A percentile compares a stretch with the other conserved stretches of the same genome.
Evolutionary conservation across 208 protist genomes (phyloP).

Genomic region (Acanthamoeba royreba): DNA sequence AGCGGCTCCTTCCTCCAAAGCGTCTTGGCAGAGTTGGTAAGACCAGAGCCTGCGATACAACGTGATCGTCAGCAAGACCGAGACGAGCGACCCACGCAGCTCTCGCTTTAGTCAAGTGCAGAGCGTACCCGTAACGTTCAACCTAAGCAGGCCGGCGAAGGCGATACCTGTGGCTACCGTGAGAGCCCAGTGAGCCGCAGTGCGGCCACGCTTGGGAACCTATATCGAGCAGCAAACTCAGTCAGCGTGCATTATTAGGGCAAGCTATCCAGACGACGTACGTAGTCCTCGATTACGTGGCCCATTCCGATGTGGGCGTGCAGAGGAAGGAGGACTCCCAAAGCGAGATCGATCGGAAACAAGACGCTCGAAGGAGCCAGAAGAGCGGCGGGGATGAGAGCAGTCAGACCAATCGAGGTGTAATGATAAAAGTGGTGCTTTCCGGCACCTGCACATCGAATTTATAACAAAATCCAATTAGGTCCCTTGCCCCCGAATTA

Average conservation of each 20-base stretch:
- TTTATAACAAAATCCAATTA: not conserved
- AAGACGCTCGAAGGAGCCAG: not conserved
- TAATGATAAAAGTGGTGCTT: not conserved
- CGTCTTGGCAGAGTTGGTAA: not conserved
- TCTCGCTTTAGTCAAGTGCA: too few species aligned
- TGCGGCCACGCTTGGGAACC: not conserved
- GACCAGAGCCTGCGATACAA: not conserved
- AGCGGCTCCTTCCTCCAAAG: not conserved
- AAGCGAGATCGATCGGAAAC: not conserved
- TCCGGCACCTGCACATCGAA: not conserved
- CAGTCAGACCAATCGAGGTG: not conserved
- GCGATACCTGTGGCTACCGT: not conserved
- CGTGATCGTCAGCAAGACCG: too few species aligned
- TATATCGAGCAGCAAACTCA: too few species aligned
- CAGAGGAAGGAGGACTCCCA: not conserved
- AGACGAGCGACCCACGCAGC: too few species aligned
- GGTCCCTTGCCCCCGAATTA: not conserved
- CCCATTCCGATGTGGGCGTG: not conserved
- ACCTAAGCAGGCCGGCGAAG: not conserved
- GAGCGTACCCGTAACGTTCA: not conserved
- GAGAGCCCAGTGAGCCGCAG: not conserved
- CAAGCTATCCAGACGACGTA: too few species aligned
- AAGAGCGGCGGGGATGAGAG: not conserved
- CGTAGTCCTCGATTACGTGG: not conserved
- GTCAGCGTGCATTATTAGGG: too few species aligned